Base-by-base conservation (phyloP, 495 filamentous ascomycete species). In the Penicillium cosmopolitanum region DNA sequence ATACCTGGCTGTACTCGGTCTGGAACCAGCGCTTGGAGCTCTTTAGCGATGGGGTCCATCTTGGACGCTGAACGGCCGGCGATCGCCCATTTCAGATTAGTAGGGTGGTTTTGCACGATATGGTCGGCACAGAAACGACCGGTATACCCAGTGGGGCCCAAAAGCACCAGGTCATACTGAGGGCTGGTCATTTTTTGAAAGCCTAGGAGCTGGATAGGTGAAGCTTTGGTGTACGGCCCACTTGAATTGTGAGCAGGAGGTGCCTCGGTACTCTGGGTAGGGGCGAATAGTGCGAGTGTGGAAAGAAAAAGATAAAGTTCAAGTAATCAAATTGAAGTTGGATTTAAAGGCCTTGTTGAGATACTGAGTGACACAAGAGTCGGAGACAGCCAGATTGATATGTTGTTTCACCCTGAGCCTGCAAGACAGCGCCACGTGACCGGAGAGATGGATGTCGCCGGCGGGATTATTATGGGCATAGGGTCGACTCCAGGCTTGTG, bases 101-200 rank as follows among this genome's bases (percentile, higher is more conserved):
- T 94, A 2, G 94, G 92, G 2, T 91, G 82, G 55, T 84, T 73
- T 40, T 82, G 82, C 42, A 88, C 80, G 58, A 97, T 91, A 68
- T 95, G 83, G 70, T 96, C 87, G 43, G 87, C 89, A 36, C 84
- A 87, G 28, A 89, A 77, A 63, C 85, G 87, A 11, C 94, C 94
- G 0, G 94, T 98, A 74, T 96, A 96, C 19, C 94, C 94, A 63
- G 85, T 85, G 12, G 92, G 92, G 18, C 94, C 94, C 35, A 94
- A 84, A 33, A 98, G 77, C 16, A 96, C 80, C 51, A 97, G 60
- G 65, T 97, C 92, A 73, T 96, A 97, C 72, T 88, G 79, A 54
- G 86, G 85, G 66, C 71, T 66, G 36, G 73, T 51, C 73, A 81
- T 81, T 28, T 47, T 42, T 55, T 44, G 8, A 34, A 34, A 16